Conservation (phyloP, 2,329 filamentous ascomycete species). For the Aspergillus pseudonomiae region DNA sequence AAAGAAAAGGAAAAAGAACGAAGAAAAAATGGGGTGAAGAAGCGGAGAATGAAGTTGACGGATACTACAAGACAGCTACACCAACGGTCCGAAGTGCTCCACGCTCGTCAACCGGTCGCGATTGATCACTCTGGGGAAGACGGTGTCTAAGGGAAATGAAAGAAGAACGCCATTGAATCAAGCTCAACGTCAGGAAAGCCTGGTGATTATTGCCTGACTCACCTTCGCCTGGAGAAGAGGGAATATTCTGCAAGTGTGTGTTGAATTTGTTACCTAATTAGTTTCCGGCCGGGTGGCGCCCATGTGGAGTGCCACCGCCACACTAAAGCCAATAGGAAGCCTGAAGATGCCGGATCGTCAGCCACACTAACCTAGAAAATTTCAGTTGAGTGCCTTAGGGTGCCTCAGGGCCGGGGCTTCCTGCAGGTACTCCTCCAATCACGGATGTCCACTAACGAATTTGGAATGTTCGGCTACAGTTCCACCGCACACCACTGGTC, state of each 20-base stretch:
- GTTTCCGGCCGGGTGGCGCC: neutral
- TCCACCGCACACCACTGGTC: neutral
- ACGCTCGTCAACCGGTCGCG: neutral
- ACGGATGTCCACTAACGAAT: too few species aligned
- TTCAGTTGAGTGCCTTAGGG: neutral
- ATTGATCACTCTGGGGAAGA: neutral
- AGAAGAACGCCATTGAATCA: neutral
- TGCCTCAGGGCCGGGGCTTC: neutral
- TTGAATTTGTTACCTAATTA: constrained; percentile 2
- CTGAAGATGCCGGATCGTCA: neutral
- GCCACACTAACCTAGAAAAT: neutral
- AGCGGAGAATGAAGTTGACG: neutral
- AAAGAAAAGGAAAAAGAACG: neutral
- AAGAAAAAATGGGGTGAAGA: neutral
- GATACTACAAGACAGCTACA: neutral
- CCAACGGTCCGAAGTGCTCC: neutral
- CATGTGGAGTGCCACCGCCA: neutral
- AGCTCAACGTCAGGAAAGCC: neutral
- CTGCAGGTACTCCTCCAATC: constrained; percentile 1
- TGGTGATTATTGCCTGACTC: neutral
- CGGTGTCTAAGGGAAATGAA: neutral
- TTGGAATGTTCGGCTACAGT: neutral
- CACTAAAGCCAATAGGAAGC: neutral
- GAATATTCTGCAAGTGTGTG: neutral
- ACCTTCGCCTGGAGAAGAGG: neutral